These are phyloP conservation scores for Phialophora verrucosa DNA, from an alignment of 2,329 filamentous ascomycete species.

Conservation along the genomic window DNA sequence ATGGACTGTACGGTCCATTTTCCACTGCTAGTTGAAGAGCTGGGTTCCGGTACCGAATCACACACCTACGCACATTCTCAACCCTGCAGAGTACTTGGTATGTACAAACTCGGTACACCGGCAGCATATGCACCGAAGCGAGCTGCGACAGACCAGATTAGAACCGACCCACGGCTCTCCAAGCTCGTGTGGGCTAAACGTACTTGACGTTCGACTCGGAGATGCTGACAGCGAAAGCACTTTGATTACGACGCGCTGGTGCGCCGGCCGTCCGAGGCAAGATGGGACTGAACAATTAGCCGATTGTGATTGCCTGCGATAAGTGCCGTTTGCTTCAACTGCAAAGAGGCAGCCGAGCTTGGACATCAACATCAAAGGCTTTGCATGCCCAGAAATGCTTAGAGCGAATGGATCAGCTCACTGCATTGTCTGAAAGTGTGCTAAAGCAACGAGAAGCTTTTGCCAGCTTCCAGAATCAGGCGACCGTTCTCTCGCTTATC, in stretches of 20 bases:
- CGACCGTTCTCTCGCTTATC: conserved; percentile 7
- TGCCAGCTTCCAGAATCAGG: conserved; percentile 3
- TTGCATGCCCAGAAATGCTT: background rate
- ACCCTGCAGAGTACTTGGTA: background rate
- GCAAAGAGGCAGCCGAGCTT: background rate
- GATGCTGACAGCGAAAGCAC: background rate
- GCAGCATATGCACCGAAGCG: conserved; percentile 1
- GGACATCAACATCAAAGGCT: background rate
- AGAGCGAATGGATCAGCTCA: conserved; percentile 7
- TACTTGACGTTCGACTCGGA: background rate
- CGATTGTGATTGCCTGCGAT: background rate
- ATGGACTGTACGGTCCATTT: background rate
- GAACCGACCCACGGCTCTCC: background rate
- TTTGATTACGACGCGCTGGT: background rate
- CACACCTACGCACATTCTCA: background rate
- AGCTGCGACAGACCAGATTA: background rate
- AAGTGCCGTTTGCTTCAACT: background rate
- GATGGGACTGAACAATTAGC: background rate
- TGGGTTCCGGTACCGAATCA: background rate
- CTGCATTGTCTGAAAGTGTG: background rate
- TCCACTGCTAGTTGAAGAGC: background rate
- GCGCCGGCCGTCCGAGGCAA: background rate
- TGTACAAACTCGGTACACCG: no score
- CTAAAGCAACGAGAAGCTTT: conserved; percentile 7
- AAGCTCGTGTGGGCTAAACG: background rate